Evolutionary conservation across 805 yeast species (phyloP).

Genomic region (Metschnikowia anglica): DNA sequence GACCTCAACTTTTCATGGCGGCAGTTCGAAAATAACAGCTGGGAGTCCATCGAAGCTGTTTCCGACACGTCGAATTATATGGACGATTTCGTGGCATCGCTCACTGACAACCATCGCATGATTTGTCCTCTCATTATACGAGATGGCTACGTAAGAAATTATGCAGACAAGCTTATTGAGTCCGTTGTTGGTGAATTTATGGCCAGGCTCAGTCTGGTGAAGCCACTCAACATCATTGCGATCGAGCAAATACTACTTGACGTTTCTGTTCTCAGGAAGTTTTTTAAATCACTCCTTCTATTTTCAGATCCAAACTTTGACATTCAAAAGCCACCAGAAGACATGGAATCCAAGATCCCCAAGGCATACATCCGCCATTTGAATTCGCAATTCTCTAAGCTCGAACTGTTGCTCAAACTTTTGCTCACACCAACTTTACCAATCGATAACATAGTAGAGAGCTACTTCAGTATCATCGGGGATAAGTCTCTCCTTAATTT

Average conservation of each 20-base stretch:
- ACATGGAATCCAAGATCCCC: slow-evolving; percentile 22
- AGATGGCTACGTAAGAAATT: slow-evolving; percentile 67
- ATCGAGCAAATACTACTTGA: slow-evolving; percentile 78
- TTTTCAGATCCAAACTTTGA: slow-evolving; percentile 41
- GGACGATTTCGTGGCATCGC: slow-evolving; percentile 50
- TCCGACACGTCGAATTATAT: slow-evolving; percentile 74
- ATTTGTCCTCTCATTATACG: slow-evolving; percentile 62
- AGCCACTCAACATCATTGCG: slow-evolving; percentile 59
- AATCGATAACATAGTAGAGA: slow-evolving; percentile 55
- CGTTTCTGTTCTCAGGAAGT: slow-evolving; percentile 58
- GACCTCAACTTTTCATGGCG: slow-evolving; percentile 77
- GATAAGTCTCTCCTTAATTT: slow-evolving; percentile 66
- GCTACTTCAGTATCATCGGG: slow-evolving; percentile 63
- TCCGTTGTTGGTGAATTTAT: slow-evolving; percentile 54
- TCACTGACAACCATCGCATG: slow-evolving; percentile 46
- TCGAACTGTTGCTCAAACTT: slow-evolving; percentile 69
- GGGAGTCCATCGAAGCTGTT: slow-evolving; percentile 64
- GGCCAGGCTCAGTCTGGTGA: slow-evolving; percentile 55
- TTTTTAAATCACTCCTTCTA: slow-evolving; percentile 46
- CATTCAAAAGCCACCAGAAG: slow-evolving; percentile 16
- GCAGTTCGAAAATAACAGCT: slow-evolving; percentile 72
- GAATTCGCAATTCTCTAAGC: slow-evolving; percentile 36
- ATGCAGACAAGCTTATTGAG: slow-evolving; percentile 77
- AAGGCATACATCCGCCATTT: slow-evolving; percentile 44
- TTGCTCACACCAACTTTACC: slow-evolving; percentile 66